Conservation (phyloP, 768 basidiomycete genomes). For the Suillus subalutaceus region DNA sequence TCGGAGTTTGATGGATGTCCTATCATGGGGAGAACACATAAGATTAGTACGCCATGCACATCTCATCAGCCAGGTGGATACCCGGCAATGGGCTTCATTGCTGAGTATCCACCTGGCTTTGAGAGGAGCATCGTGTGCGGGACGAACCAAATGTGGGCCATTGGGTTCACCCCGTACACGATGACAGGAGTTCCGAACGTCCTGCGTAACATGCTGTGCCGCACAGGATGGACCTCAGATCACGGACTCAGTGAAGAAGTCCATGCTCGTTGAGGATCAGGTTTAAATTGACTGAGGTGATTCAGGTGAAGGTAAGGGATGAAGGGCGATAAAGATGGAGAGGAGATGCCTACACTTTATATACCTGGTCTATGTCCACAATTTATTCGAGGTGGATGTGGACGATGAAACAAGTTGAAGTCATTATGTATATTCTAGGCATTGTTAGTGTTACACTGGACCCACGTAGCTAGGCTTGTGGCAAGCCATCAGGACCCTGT, state of each 20-base stretch:
- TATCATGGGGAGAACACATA: conserved; percentile 10
- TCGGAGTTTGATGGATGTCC: background rate
- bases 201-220: background rate
- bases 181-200: too few relatives aligned
- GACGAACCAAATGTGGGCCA: background rate
- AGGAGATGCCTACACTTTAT: background rate
- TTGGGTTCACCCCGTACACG: background rate
- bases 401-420: background rate
- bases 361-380: background rate
- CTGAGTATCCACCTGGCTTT: background rate
- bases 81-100: background rate
- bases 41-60: background rate
- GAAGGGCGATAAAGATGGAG: background rate
- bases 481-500: background rate
- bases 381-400: background rate
- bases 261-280: background rate
- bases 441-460: background rate
- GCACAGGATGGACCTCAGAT: background rate
- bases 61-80: background rate
- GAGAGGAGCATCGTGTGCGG: background rate
- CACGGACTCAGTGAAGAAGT: background rate
- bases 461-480: background rate
- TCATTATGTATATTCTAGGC: background rate
- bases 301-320: background rate
- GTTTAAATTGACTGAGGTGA: background rate